phyloP scores from a whole-genome alignment of 2,329 filamentous ascomycete species.

The Dactylonectria macrodidyma region DNA sequence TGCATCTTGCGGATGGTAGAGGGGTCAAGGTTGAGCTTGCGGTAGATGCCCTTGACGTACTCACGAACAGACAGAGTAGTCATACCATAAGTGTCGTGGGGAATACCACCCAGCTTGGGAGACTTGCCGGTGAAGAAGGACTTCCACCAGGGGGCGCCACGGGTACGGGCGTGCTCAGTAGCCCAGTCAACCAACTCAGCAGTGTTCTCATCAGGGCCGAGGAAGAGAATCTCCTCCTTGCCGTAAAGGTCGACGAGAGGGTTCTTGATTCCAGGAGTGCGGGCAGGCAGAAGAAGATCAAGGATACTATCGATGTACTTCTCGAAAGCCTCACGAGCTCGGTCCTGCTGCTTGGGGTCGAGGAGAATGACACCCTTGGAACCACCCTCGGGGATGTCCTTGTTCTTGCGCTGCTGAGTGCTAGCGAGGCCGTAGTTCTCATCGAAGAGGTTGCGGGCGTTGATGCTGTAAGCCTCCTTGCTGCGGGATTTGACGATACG shows the following conservation, averaged over 20 bases:
- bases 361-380: slow-evolving; percentile 98
- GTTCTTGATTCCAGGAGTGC: slow-evolving; percentile 98
- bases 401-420: slow-evolving; percentile 99
- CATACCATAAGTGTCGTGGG: slow-evolving; percentile 97
- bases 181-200: slow-evolving; percentile 98
- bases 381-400: slow-evolving; percentile 98
- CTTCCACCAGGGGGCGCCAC: slow-evolving; percentile 99
- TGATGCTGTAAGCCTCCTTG: slow-evolving; percentile 96
- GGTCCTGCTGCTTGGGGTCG: slow-evolving; percentile 94
- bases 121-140: slow-evolving; percentile 99
- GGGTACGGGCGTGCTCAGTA: slow-evolving; percentile 90
- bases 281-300: slow-evolving; percentile 90
- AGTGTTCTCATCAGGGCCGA: slow-evolving; percentile 99
- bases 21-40: slow-evolving; percentile 92
- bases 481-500: slow-evolving; percentile 98
- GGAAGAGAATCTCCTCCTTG: slow-evolving; percentile 96
- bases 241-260: slow-evolving; percentile 96
- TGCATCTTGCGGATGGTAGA: slow-evolving; percentile 92
- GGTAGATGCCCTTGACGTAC: slow-evolving; percentile 96
- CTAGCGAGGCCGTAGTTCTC: slow-evolving; percentile 99
- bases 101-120: slow-evolving; percentile 94
- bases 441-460: slow-evolving; percentile 95
- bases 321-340: slow-evolving; percentile 92
- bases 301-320: slow-evolving; percentile 99
- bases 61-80: slow-evolving; percentile 96